A percentile compares a stretch with the other conserved stretches of the same genome.
Conservation (phyloP, 768 basidiomycete species). For the Lactarius vividus region DNA sequence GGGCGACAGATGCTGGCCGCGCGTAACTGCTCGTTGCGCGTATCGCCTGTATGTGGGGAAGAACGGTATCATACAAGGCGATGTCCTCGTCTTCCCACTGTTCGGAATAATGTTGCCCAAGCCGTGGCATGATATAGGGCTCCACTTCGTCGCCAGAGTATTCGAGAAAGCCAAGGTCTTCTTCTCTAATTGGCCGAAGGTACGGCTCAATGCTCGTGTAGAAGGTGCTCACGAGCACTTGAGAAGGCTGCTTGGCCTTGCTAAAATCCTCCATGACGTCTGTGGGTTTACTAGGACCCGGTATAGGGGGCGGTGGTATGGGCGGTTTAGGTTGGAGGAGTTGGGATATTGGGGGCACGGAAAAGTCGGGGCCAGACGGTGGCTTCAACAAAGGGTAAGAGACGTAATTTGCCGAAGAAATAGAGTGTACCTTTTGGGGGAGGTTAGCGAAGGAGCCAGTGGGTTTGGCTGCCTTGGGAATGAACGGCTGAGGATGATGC, state of each 20-base stretch:
- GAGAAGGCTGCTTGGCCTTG: conserved; percentile 73
- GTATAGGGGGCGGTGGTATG: conserved; percentile 57
- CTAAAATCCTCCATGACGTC: conserved; percentile 90
- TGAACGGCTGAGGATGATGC: conserved; percentile 37
- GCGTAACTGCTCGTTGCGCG: conserved; percentile 36
- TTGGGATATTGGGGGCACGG: conserved; percentile 47
- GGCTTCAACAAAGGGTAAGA: conserved; percentile 30
- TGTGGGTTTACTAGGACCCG: conserved; percentile 81
- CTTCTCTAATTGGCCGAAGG: conserved; percentile 85
- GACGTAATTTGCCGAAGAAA: not conserved
- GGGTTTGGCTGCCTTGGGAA: conserved; percentile 58
- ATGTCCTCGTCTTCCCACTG: conserved; percentile 93
- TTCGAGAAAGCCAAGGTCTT: conserved; percentile 92
- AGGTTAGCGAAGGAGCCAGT: conserved; percentile 41
- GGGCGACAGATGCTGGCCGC: conserved; percentile 42
- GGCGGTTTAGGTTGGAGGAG: conserved; percentile 63
- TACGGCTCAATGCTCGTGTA: conserved; percentile 89
- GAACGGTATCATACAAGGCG: conserved; percentile 43
- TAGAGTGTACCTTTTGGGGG: conserved; percentile 48
- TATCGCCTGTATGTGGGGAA: conserved; percentile 42
- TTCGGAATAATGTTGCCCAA: conserved; percentile 86
- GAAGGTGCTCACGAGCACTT: conserved; percentile 71
- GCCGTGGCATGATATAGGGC: conserved; percentile 79
- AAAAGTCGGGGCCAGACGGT: conserved; percentile 56
- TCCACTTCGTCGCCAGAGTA: conserved; percentile 89